These are phyloP conservation scores for Annulohypoxylon stygium DNA, from an alignment of 495 filamentous ascomycete species.

Conservation along the genomic window DNA sequence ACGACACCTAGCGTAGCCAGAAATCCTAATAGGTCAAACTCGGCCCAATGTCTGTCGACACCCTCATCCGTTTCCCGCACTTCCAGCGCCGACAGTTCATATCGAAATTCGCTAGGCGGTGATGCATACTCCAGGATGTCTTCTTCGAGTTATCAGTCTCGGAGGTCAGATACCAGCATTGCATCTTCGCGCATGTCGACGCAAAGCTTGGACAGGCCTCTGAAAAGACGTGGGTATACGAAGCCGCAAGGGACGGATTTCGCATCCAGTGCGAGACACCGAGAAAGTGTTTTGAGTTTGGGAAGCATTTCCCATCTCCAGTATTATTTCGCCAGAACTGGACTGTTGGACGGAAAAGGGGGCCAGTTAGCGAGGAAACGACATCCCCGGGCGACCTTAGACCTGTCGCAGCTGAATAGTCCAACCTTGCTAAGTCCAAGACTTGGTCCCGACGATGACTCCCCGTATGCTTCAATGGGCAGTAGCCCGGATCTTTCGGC, in stretches of 20 bases:
- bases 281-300: constrained; percentile 94
- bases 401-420: constrained; percentile 60
- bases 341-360: constrained; percentile 92
- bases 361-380: constrained; percentile 80
- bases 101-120: constrained; percentile 63
- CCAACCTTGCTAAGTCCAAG: constrained; percentile 57
- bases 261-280: constrained; percentile 85
- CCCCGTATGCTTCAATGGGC: constrained; percentile 68
- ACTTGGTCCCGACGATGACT: constrained; percentile 62
- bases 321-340: constrained; percentile 97
- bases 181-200: constrained; percentile 62
- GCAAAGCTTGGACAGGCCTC: constrained; percentile 57
- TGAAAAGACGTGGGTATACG: constrained; percentile 84
- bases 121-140: constrained; percentile 68
- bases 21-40: constrained; percentile 70
- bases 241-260: constrained; percentile 92
- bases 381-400: constrained; percentile 68
- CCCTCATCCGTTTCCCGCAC: constrained; percentile 73
- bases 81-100: constrained; percentile 70
- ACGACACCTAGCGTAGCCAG: constrained; percentile 75
- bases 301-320: constrained; percentile 97
- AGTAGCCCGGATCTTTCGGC: constrained; percentile 65
- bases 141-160: constrained; percentile 58
- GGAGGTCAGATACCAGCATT: constrained; percentile 54
- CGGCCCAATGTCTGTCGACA: constrained; percentile 79